A percentile compares a stretch with the other conserved stretches of the same genome.
These are phyloP conservation scores for Penicillium daleae DNA, from an alignment of 495 filamentous ascomycete genomes.

Conservation along the genomic window DNA sequence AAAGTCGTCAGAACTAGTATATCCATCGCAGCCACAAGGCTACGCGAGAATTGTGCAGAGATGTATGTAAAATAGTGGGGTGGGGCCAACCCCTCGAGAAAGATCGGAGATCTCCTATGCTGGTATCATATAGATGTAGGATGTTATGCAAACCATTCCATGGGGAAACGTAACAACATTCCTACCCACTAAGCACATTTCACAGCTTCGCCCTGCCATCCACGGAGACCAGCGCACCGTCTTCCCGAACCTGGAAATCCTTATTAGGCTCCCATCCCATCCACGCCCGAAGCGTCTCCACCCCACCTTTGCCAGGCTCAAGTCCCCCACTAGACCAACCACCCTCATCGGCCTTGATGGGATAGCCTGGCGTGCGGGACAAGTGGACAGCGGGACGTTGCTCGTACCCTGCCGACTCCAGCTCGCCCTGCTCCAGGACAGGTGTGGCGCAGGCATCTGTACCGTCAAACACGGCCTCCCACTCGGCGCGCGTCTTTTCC, in stretches of 20 bases:
- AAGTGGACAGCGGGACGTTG: constrained; percentile 77
- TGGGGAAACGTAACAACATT: neutral
- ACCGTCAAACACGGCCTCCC: constrained; percentile 84
- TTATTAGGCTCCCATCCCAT: constrained; percentile 73
- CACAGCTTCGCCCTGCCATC: constrained; percentile 53
- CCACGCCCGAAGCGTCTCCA: constrained; percentile 72
- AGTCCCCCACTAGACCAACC: constrained; percentile 67
- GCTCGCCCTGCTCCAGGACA: constrained; percentile 73
- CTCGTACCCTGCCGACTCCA: constrained; percentile 69
- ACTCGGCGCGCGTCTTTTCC: constrained; percentile 74
- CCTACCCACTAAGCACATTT: constrained; percentile 8
- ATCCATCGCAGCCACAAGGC: neutral
- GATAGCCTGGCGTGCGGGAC: constrained; percentile 62
- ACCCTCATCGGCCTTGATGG: constrained; percentile 60
- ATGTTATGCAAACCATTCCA: neutral
- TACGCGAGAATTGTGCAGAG: neutral
- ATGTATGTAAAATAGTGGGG: constrained; percentile 2
- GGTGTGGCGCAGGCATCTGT: constrained; percentile 93
- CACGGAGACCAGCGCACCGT: constrained; percentile 55
- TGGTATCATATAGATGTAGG: too few relatives aligned
- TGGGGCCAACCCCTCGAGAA: neutral
- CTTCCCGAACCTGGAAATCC: constrained; percentile 64
- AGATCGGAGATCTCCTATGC: constrained; percentile 1
- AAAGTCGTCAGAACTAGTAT: neutral
- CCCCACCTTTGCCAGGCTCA: constrained; percentile 68